A percentile compares a stretch with the other conserved stretches of the same genome.
Evolutionary conservation across 164 flowering plant genomes (phyloP).

Genomic region (Chimonanthus praecox): DNA sequence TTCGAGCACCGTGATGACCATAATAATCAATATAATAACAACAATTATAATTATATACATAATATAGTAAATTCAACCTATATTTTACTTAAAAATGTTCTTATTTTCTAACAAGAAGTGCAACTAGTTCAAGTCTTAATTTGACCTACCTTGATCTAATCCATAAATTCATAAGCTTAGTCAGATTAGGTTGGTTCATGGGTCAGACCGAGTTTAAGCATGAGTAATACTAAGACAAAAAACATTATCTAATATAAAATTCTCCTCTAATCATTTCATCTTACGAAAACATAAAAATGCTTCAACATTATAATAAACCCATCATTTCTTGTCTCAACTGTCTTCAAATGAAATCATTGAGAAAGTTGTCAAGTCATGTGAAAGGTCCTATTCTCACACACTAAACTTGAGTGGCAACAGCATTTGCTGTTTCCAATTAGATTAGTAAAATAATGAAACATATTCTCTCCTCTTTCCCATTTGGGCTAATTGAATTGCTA

Average conservation of each 20-base stretch:
- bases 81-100: no score
- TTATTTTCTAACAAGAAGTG: no score
- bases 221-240: background rate
- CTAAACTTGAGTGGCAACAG: background rate
- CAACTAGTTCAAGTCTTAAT: no score
- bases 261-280: background rate
- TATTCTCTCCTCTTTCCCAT: background rate
- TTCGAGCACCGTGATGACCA: no score
- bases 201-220: no score
- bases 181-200: no score
- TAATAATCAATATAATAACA: no score
- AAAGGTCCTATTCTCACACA: background rate
- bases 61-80: no score
- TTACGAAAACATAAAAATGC: background rate
- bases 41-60: no score
- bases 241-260: no score
- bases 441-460: background rate
- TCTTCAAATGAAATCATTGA: background rate
- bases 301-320: background rate
- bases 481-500: background rate
- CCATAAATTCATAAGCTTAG: no score
- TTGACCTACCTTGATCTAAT: no score
- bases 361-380: background rate
- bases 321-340: background rate
- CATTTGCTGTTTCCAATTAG: background rate